phyloP scores from a whole-genome alignment of 2,329 filamentous ascomycete genomes.

The Hypoxylon sp. region DNA sequence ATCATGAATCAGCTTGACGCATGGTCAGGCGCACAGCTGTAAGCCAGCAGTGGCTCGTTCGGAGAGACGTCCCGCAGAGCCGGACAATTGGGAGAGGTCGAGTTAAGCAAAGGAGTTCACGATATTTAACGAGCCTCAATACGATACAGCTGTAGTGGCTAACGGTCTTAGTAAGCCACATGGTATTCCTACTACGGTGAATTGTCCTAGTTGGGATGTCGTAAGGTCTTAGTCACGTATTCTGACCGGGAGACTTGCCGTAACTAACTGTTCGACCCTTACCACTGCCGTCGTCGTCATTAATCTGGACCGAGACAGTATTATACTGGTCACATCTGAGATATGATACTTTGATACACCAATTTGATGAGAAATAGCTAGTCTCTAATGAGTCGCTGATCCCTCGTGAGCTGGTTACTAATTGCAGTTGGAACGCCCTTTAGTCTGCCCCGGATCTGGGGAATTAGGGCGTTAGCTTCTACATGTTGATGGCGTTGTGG shows the following conservation, averaged over 20 bases:
- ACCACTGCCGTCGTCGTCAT: slow-evolving; percentile 7
- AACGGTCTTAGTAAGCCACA: slow-evolving; percentile 28
- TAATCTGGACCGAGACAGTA: slow-evolving; percentile 22
- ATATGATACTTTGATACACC: slow-evolving; percentile 11
- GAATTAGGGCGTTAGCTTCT: slow-evolving; percentile 28
- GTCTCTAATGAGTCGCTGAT: slow-evolving; percentile 18
- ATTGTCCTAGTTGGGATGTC: slow-evolving; percentile 36
- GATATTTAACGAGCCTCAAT: slow-evolving; percentile 33
- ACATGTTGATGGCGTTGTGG: slow-evolving; percentile 11
- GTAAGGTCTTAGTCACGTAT: slow-evolving; percentile 20
- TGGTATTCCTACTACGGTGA: slow-evolving; percentile 22
- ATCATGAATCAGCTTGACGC: slow-evolving; percentile 29
- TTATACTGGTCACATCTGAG: background rate
- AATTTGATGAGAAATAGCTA: background rate
- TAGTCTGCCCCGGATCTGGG: slow-evolving; percentile 40
- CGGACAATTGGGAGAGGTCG: slow-evolving; percentile 27
- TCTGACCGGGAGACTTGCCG: slow-evolving; percentile 15
- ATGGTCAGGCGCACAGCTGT: slow-evolving; percentile 26
- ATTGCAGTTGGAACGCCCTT: slow-evolving; percentile 14
- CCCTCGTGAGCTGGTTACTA: slow-evolving; percentile 27
- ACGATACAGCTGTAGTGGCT: slow-evolving; percentile 24
- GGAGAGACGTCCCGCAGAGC: slow-evolving; percentile 40
- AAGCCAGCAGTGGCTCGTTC: slow-evolving; percentile 26
- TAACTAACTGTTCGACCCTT: slow-evolving; percentile 17
- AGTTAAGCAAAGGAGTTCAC: slow-evolving; percentile 23